Percentiles rank a stretch among this genome's conserved stretches.
These are phyloP conservation scores for Colletotrichum tropicale DNA, from an alignment of 2,329 filamentous ascomycete species.

Conservation along the genomic window DNA sequence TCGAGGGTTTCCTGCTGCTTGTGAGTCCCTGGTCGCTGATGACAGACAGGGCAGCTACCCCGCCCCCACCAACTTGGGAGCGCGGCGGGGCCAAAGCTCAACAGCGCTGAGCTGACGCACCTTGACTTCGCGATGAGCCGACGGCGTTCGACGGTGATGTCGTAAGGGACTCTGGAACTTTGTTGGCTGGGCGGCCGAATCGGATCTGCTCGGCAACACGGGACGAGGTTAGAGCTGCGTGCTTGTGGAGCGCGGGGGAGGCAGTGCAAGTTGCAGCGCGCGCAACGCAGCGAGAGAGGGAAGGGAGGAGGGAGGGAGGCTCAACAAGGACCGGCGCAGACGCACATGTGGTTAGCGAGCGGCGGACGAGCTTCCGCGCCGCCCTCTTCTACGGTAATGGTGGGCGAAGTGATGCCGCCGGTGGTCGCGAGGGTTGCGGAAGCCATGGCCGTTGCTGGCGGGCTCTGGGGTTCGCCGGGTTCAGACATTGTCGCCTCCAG, in stretches of 20 bases:
- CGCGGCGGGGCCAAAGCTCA: constrained; percentile 17
- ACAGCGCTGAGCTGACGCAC: constrained; percentile 33
- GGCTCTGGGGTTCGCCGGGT: not conserved
- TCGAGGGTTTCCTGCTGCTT: constrained; percentile 80
- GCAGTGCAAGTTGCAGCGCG: constrained; percentile 20
- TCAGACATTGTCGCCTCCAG: constrained; percentile 1
- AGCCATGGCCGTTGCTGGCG: constrained; percentile 17
- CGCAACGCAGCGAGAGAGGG: not conserved
- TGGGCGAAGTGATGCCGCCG: constrained; percentile 12
- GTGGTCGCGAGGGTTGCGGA: not conserved
- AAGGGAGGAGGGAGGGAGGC: not conserved
- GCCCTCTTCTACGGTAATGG: constrained; percentile 17
- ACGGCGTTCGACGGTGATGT: constrained; percentile 63
- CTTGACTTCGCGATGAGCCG: constrained; percentile 63
- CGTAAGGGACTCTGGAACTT: constrained; percentile 58
- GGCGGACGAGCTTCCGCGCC: constrained; percentile 29
- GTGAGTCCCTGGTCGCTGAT: not conserved
- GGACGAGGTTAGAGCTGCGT: constrained; percentile 10
- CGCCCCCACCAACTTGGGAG: constrained; percentile 11
- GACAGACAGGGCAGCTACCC: not conserved
- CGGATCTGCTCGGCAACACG: constrained; percentile 7
- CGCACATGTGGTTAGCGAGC: constrained; percentile 48
- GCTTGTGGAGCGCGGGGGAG: constrained; percentile 18
- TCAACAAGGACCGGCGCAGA: constrained; percentile 12
- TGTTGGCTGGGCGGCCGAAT: constrained; percentile 22